These are phyloP conservation scores for Ascochyta clinopodiicola DNA, from an alignment of 2,329 filamentous ascomycete species.

Conservation along the genomic window DNA sequence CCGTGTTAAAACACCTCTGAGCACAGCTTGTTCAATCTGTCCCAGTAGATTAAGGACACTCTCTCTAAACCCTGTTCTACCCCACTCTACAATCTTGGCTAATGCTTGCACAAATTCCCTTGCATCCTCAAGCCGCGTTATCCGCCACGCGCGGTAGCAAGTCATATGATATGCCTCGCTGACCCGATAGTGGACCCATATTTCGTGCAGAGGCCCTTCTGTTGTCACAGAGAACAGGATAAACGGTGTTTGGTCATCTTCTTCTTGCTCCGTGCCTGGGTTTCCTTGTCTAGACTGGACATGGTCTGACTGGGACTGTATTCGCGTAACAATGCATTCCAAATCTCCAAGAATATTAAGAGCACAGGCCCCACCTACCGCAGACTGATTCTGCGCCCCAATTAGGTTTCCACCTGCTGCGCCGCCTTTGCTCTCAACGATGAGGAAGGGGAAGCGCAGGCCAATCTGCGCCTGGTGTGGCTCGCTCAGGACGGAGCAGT, in stretches of 20 bases:
- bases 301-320: not conserved
- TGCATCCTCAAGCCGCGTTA: conserved; percentile 9
- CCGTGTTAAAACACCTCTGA: too few species aligned
- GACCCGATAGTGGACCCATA: conserved; percentile 17
- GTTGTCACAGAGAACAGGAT: conserved; percentile 16
- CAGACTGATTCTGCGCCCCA: conserved; percentile 7
- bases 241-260: not conserved
- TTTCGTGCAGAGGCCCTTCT: conserved; percentile 18
- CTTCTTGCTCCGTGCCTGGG: not conserved
- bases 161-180: conserved; percentile 14
- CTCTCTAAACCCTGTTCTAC: not conserved
- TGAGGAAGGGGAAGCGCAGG: conserved; percentile 9
- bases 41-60: too few species aligned
- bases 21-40: too few species aligned
- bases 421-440: conserved; percentile 5
- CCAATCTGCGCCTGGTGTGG: conserved; percentile 3
- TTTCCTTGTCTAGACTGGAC: not conserved
- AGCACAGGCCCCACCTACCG: conserved; percentile 9
- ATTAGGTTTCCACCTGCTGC: not conserved
- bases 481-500: conserved; percentile 1
- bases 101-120: conserved; percentile 17
- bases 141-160: conserved; percentile 5
- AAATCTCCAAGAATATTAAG: conserved; percentile 14
- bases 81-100: conserved; percentile 11
- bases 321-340: not conserved